phyloP scores from a whole-genome alignment of 257 asterid species.

The Solanum clarkiae region DNA sequence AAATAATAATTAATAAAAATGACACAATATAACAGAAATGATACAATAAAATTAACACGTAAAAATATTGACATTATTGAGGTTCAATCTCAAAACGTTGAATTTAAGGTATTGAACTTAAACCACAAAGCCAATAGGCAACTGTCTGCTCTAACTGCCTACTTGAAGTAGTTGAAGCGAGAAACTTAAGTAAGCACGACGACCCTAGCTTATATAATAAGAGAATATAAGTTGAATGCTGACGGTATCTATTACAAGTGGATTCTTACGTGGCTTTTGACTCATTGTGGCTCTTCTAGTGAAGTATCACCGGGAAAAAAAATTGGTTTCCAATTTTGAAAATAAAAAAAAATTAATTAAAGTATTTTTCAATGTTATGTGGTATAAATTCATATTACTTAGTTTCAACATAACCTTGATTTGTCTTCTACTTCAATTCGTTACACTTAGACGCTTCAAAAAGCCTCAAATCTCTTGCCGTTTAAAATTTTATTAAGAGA shows the following conservation, averaged over 20 bases:
- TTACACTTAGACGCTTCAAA: not conserved
- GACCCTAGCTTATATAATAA: too few species aligned
- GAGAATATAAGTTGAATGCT: not conserved
- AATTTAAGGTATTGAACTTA: too few species aligned
- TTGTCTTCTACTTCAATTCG: not conserved
- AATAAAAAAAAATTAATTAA: not conserved
- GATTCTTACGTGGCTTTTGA: not conserved
- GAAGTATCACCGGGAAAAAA: not conserved
- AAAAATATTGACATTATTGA: too few species aligned
- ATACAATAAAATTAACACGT: too few species aligned
- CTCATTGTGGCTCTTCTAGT: not conserved
- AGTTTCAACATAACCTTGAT: not conserved
- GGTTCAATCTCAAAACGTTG: too few species aligned
- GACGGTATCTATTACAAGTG: not conserved
- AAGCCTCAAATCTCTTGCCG: not conserved
- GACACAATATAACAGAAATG: too few species aligned
- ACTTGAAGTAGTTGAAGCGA: too few species aligned
- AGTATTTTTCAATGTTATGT: not conserved
- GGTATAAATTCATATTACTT: not conserved
- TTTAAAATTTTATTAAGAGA: not conserved
- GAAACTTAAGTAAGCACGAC: too few species aligned
- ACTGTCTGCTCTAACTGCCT: too few species aligned
- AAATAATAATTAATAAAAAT: too few species aligned
- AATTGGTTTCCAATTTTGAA: not conserved
- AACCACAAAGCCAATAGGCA: too few species aligned